Base-by-base conservation (phyloP, 106 monocot species). In the Acorus calamus region DNA sequence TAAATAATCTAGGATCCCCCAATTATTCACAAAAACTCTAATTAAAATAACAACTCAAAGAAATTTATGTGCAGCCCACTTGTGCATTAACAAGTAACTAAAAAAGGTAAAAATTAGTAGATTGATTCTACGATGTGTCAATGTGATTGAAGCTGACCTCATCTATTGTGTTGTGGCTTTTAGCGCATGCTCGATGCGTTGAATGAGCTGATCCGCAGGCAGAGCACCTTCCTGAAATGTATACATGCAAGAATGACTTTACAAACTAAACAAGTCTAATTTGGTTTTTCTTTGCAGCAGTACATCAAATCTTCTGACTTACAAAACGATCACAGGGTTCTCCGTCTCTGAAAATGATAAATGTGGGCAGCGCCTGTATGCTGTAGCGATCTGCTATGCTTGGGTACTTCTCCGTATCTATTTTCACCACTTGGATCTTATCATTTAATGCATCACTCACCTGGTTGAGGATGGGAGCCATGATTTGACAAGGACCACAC, bases 401-500 rank as follows among this genome's bases (percentile, higher is more conserved):
- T 11, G 77, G 65, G 60, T 96, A 96, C 60, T 90, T 90, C 65
- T 96, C 94, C 7, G 94, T 96, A 68, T 96, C 87, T 46, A 96
- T 90, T 78, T 96, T 96, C 50, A 85, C 87, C 3, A 96, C 74
- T 59, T 66, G 73, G 67, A 96, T 77, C 73, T 74, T 84, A 41
- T 79, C 94, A 42, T 82, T 76, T 66, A 96, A 49, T 45, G 68
- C 62, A 44, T 77, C 78, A 59, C 84, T 68, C 4, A 87, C 90
- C 83, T 89, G 69, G 64, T 96, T 76, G 12, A 96, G 84, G 61
- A 96, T 55, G 3, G 86, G 87, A 64, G 85, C 79, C 94, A 96
- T 96, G 75, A 78, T 84, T 68, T 96, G 81, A 64, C 94, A 96
- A 43, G 94, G 94, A 44, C 94, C 94, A 54, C 94, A 96, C 94